Evolutionary conservation across 2,329 filamentous ascomycete species (phyloP).

Genomic region (Phoma sp.): DNA sequence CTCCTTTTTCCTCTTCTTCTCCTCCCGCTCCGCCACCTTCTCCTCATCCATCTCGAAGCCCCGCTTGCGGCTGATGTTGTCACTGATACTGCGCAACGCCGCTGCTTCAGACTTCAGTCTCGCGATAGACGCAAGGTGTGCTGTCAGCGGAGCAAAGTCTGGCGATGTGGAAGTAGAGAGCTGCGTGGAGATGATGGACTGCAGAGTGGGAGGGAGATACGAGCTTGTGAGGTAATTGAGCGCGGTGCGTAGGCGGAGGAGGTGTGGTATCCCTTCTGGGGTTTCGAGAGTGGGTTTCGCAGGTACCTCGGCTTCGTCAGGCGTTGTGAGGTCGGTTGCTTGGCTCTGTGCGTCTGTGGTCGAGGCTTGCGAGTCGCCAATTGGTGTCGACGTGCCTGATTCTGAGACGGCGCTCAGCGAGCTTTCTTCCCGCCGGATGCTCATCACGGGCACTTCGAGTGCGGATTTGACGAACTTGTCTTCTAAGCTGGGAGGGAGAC

Average conservation of each 20-base stretch:
- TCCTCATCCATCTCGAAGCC: conserved; percentile 66
- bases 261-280: conserved; percentile 56
- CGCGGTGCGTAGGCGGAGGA: conserved; percentile 69
- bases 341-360: conserved; percentile 41
- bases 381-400: conserved; percentile 19
- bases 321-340: conserved; percentile 18
- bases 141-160: conserved; percentile 74
- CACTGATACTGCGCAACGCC: conserved; percentile 69
- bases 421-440: conserved; percentile 66
- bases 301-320: conserved; percentile 18
- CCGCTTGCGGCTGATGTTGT: conserved; percentile 73
- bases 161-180: conserved; percentile 51
- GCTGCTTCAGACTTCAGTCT: conserved; percentile 73
- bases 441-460: conserved; percentile 77
- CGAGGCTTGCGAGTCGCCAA: conserved; percentile 8
- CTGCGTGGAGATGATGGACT: conserved; percentile 44
- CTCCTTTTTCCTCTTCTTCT: conserved; percentile 85
- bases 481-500: conserved; percentile 81
- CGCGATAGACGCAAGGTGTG: conserved; percentile 70
- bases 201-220: conserved; percentile 60
- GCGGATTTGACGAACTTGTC: conserved; percentile 79
- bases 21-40: conserved; percentile 64
- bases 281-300: conserved; percentile 29
- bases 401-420: conserved; percentile 35
- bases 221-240: conserved; percentile 68